phyloP scores from a whole-genome alignment of 768 basidiomycete genomes.

The Megacollybia marginata region DNA sequence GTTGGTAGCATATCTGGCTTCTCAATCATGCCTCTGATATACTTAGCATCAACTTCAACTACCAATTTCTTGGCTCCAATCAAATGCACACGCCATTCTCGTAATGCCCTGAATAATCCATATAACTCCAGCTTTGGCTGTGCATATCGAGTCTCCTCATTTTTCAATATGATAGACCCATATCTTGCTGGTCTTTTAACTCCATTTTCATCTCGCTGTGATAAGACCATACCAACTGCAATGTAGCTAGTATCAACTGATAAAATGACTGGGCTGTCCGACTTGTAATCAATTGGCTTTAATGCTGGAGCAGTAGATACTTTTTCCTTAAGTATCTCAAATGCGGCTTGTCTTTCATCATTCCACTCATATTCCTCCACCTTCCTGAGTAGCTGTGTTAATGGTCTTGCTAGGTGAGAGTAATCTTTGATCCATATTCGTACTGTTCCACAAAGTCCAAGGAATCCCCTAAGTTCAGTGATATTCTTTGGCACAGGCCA shows the following conservation, averaged over 20 bases:
- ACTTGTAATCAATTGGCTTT: conserved; percentile 22
- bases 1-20: conserved; percentile 24
- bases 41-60: conserved; percentile 18
- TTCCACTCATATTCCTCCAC: conserved; percentile 20
- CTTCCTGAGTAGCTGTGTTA: conserved; percentile 11
- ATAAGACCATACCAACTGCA: conserved; percentile 23
- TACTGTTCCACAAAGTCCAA: conserved; percentile 17
- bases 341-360: conserved; percentile 13
- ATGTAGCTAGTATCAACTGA: conserved; percentile 24
- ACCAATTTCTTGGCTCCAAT: conserved; percentile 13
- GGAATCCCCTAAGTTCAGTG: conserved; percentile 15
- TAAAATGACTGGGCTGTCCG: conserved; percentile 15
- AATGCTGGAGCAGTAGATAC: conserved; percentile 15
- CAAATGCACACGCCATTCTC: conserved; percentile 11
- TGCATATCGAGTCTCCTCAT: conserved; percentile 20
- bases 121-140: conserved; percentile 29
- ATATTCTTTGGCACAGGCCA: conserved; percentile 9
- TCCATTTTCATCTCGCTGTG: conserved; percentile 20
- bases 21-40: conserved; percentile 19
- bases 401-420: conserved; percentile 7
- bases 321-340: conserved; percentile 8
- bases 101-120: conserved; percentile 19
- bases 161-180: conserved; percentile 21
- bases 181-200: too few species aligned
- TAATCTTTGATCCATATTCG: conserved; percentile 16